Conservation (phyloP, 805 yeast species). For the Brettanomyces naardenensis region DNA sequence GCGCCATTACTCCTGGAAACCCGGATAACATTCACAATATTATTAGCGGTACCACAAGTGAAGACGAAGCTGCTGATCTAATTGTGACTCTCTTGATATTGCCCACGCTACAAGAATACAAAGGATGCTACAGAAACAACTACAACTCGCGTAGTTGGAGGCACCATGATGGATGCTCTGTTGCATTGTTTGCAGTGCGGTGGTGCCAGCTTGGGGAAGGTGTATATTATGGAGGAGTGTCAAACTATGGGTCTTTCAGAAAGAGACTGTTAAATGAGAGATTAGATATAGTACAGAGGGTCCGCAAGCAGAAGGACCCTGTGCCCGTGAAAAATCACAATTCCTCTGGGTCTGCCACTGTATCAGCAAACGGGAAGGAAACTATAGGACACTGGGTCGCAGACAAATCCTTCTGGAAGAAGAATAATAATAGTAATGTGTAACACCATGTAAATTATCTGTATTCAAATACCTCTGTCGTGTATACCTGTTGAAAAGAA, state of each 20-base stretch:
- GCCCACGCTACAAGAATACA: constrained; percentile 60
- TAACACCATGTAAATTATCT: too few relatives aligned
- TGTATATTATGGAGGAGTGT: constrained; percentile 14
- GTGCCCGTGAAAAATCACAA: not conserved
- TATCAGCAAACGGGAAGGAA: too few relatives aligned
- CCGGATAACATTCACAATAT: constrained; percentile 22
- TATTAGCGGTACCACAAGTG: constrained; percentile 24
- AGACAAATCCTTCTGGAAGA: constrained; percentile 9
- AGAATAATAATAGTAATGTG: not conserved
- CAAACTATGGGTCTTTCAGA: constrained; percentile 11
- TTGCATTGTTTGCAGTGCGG: constrained; percentile 48
- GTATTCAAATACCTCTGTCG: too few relatives aligned
- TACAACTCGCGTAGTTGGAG: constrained; percentile 72
- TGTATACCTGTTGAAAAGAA: too few relatives aligned
- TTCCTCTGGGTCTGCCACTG: not conserved
- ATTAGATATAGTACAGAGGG: constrained; percentile 9
- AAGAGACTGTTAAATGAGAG: constrained; percentile 18
- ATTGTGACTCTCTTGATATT: constrained; percentile 53
- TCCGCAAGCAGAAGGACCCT: constrained; percentile 5
- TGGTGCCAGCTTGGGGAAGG: constrained; percentile 29
- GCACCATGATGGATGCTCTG: constrained; percentile 74
- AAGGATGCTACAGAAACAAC: constrained; percentile 60
- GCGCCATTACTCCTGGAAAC: constrained; percentile 34
- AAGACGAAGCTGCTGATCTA: constrained; percentile 35
- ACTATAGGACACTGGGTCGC: constrained; percentile 5